Evolutionary conservation across 2,329 filamentous ascomycete genomes (phyloP), one percentile per base, ranked within the genome.

Genomic region (Didymella sp.): DNA sequence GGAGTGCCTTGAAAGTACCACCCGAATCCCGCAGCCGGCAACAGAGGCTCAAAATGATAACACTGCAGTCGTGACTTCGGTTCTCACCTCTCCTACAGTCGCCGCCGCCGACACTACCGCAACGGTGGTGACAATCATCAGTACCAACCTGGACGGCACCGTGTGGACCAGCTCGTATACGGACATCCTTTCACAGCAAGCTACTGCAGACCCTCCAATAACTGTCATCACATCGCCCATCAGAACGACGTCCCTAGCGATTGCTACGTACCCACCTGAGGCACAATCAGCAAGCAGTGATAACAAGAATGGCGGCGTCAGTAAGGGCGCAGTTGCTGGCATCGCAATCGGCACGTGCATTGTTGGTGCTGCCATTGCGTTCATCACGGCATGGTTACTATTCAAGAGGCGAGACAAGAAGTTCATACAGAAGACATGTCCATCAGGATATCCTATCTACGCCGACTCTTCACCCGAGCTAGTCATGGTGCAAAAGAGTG

Each of bases 351-450:
- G 41, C 6, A 55, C 56, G 2, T 51, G 22, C 3, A 59, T 75
- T 17, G 31, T 67, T 21, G 73, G 73, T 12, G 73, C 67, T 4
- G 60, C 58, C 2, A 61, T 74, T 21, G 73, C 71, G 12, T 73
- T 73, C 22, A 7, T 68, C 6, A 58, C 58, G 17, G 66, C 72
- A 1, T 70, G 72, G 51, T 48, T 74, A 19, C 27, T 74, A 3
- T 73, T 73, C 64, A 73, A 69, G 44, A 64, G 66, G 24, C 63
- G 67, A 11, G 59, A 60, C 30, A 61, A 51, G 31, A 59, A 52
- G 4, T 37, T 49, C 12, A 41, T 55, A 28, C 33, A 43, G 15
- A 59, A 62, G 22, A 43, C 48, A 8, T 48, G 49, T 6, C 50
- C 33, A 0, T 54, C 51, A 4, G 58, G 49, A 28, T 65, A 63